These are phyloP conservation scores for Aspergillus baeticus DNA, from an alignment of 495 filamentous ascomycete species.

Conservation along the genomic window DNA sequence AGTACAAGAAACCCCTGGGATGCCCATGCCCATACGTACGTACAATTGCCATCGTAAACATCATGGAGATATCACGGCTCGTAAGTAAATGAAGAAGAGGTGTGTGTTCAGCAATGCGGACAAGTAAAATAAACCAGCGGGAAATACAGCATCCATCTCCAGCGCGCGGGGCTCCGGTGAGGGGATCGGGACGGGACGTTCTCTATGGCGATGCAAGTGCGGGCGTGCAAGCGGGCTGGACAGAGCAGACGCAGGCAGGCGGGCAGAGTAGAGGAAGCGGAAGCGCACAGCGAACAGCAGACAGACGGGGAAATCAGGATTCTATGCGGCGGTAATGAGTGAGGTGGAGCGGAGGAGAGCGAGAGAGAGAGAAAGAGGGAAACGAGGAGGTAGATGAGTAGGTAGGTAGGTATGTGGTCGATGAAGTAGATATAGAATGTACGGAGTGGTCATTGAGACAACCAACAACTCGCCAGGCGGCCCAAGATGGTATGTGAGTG, in stretches of 20 bases:
- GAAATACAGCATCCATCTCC: neutral
- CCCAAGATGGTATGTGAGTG: conserved; percentile 1
- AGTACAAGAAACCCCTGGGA: too few relatives aligned
- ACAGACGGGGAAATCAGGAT: conserved; percentile 7
- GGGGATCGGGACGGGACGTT: neutral
- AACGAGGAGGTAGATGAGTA: neutral
- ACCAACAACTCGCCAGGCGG: conserved; percentile 17
- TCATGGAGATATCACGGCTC: neutral
- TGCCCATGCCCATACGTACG: too few relatives aligned
- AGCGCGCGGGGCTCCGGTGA: neutral
- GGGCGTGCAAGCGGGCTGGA: too few relatives aligned
- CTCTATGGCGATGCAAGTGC: too few relatives aligned
- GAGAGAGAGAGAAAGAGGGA: neutral
- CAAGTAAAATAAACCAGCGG: neutral
- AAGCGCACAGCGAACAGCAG: neutral
- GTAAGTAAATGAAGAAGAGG: neutral
- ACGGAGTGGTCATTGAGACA: conserved; percentile 22
- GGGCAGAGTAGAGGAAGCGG: neutral
- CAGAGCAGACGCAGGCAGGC: neutral
- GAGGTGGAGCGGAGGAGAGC: neutral
- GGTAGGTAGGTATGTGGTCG: neutral
- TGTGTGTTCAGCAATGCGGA: neutral
- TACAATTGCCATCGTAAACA: conserved; percentile 10
- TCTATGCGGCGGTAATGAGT: conserved; percentile 16
- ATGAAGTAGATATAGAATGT: conserved; percentile 16